A percentile compares a stretch with the other conserved stretches of the same genome.
Evolutionary conservation across 257 asterid species (phyloP).

Genomic region (Petunia secreta): DNA sequence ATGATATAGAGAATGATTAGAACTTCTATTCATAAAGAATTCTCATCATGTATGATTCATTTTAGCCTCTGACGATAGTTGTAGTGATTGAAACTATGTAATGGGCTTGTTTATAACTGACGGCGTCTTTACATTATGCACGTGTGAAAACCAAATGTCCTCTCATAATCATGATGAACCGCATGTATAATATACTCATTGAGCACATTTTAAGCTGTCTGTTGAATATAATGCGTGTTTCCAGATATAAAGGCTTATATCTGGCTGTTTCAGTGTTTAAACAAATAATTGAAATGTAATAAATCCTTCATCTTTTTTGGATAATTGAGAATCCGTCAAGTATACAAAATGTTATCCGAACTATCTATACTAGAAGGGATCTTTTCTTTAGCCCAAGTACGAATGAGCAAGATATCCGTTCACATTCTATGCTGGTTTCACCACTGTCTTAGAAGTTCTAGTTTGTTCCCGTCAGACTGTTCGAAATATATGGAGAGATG

Average conservation of each 20-base stretch:
- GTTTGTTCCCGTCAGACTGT: background rate
- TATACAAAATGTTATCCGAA: background rate
- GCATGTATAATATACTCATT: background rate
- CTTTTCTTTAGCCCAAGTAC: background rate
- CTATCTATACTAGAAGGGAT: background rate
- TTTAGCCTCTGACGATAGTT: background rate
- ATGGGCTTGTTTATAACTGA: background rate
- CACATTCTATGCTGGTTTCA: background rate
- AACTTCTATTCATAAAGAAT: constrained; percentile 9
- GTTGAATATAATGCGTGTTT: background rate
- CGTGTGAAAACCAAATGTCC: constrained; percentile 13
- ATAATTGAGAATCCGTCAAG: background rate
- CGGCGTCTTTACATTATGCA: background rate
- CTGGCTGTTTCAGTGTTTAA: background rate
- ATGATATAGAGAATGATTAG: background rate
- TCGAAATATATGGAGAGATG: background rate
- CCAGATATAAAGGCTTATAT: background rate
- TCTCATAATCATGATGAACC: background rate
- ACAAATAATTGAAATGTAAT: background rate
- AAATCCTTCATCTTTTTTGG: background rate
- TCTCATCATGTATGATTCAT: background rate
- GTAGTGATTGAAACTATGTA: background rate
- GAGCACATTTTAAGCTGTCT: background rate
- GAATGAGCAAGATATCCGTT: background rate
- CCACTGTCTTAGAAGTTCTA: background rate